Evolutionary conservation across 495 filamentous ascomycete species (phyloP).

Genomic region (Pseudomonodictys pantanalensis): DNA sequence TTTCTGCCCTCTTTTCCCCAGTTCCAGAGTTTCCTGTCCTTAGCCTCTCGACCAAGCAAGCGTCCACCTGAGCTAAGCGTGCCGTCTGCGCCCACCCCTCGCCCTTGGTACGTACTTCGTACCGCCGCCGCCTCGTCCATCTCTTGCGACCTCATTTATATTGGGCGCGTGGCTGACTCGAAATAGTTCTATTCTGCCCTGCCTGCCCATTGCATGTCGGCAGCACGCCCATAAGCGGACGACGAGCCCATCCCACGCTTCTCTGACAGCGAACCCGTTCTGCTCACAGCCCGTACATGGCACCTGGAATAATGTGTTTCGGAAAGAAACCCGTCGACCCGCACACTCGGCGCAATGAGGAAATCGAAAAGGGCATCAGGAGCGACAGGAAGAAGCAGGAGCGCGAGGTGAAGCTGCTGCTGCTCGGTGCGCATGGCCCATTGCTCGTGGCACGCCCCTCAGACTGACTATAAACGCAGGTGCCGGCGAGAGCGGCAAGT

Average conservation of each 20-base stretch:
- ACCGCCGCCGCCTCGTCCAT: background rate
- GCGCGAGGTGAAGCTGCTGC: conserved; percentile 99
- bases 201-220: conserved; percentile 10
- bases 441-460: background rate
- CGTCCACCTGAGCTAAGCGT: too few species aligned
- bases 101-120: conserved; percentile 10
- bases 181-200: conserved; percentile 9
- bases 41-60: too few species aligned
- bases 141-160: background rate
- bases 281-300: conserved; percentile 24
- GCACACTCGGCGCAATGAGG: conserved; percentile 70
- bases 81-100: conserved; percentile 8
- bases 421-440: conserved; percentile 71
- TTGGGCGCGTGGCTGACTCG: conserved; percentile 13
- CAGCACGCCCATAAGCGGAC: conserved; percentile 5
- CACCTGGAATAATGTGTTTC: conserved; percentile 41
- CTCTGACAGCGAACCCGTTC: background rate
- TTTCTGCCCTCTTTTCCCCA: too few species aligned
- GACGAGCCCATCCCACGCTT: background rate
- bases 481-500: conserved; percentile 99
- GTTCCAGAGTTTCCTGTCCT: too few species aligned
- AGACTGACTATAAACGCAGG: conserved; percentile 53
- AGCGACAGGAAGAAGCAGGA: conserved; percentile 92
- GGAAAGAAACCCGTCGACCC: conserved; percentile 39
- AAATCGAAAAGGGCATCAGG: conserved; percentile 98